Evolutionary conservation across 2,329 filamentous ascomycete species (phyloP), one percentile per base, ranked within the genome.

Genomic region (Neofusicoccum ribis): DNA sequence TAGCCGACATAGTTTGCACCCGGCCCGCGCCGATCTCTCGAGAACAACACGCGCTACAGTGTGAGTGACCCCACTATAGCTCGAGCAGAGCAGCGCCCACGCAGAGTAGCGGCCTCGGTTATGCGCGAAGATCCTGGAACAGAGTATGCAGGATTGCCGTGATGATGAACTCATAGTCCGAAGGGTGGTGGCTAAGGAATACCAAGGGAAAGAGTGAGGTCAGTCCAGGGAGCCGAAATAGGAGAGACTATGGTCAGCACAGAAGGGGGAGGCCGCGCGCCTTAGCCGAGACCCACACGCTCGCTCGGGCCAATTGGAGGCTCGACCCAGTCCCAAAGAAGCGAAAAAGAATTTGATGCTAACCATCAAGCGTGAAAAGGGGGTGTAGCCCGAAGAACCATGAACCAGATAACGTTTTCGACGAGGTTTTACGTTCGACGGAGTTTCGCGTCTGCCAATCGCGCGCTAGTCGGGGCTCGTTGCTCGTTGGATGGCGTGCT

Each of bases 1-100:
- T 23, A 59, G 49, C 41, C 37, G 63, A 47, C 50, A 65, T 46
- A 58, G 63, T 43, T 47, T 51, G 23, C 63, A 65, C 14, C 51
- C 63, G 36, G 52, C 52, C 31, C 52, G 52, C 52, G 52, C 52
- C 52, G 52, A 56, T 56, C 52, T 12, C 37, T 56, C 52, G 9
- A 56, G 52, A 14, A 56, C 43, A 43, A 56, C 37, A 8, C 52
- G 52, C 52, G 52, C 52, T 56, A 56, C 52, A 43, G 52, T 43
- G 37, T 56, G 52, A 3, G 36, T 41, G 17, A 56, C 52, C 34
- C 52, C 52, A 43, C 52, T 56, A 43, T 43, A 56, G 52, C 52
- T 56, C 6, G 52, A 56, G 14, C 52, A 56, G 52, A 56, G 52
- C 20, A 56, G 52, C 17, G 52, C 52, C 52, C 52, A 56, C 31